phyloP scores from a whole-genome alignment of 768 basidiomycete species.

The Mycena floridula region DNA sequence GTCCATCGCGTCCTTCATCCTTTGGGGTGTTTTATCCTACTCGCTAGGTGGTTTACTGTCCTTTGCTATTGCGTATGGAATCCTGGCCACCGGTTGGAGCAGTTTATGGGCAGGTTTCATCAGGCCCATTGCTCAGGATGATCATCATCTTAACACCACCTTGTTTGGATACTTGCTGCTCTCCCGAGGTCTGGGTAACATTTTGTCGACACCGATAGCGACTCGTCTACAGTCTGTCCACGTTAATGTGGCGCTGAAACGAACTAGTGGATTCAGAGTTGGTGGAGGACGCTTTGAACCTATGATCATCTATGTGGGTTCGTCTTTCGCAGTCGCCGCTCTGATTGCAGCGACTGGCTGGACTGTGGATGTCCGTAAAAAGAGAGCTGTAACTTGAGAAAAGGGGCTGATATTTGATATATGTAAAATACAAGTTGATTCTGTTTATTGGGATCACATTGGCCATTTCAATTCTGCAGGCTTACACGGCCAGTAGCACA shows the following conservation, averaged over 20 bases:
- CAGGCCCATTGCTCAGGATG: constrained; percentile 10
- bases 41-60: constrained; percentile 17
- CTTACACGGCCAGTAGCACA: too few species aligned
- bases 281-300: constrained; percentile 17
- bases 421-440: too few species aligned
- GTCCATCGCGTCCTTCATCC: constrained; percentile 20
- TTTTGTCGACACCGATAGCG: constrained; percentile 19
- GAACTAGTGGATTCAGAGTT: constrained; percentile 14
- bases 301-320: constrained; percentile 22
- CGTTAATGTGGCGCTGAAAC: too few species aligned
- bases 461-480: too few species aligned
- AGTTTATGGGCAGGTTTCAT: constrained; percentile 24
- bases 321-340: constrained; percentile 23
- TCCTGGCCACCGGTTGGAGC: constrained; percentile 24
- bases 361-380: constrained; percentile 1
- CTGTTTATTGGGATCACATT: too few species aligned
- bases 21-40: constrained; percentile 22
- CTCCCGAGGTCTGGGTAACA: constrained; percentile 20
- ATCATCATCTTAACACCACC: constrained; percentile 13
- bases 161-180: constrained; percentile 17
- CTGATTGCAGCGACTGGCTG: constrained; percentile 8
- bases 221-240: constrained; percentile 7
- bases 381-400: too few species aligned
- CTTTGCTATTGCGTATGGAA: constrained; percentile 23
- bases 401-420: too few species aligned